Base-by-base conservation (phyloP, 345 rosid genomes). In the Jatropha curcas region DNA sequence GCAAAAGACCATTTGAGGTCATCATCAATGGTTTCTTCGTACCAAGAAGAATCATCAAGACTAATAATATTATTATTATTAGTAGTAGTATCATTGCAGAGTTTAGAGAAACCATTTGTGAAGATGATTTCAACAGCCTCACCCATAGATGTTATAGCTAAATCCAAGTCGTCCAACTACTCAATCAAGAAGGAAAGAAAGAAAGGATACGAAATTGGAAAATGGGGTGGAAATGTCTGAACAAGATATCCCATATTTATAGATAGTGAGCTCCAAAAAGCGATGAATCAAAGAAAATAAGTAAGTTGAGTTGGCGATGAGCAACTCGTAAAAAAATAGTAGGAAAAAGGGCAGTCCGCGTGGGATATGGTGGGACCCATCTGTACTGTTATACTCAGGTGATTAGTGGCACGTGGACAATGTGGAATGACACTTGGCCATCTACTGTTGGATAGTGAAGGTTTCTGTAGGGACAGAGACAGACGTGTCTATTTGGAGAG, bases 1-100 rank as follows among this genome's bases (percentile, higher is more conserved):
- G 93, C 92, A 76, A 92, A 94, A 20, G 95, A 92, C 98, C 98
- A 94, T 67, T 90, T 92, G 82, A 94, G 95, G 81, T 94, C 88
- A 27, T 88, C 93, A 68, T 92, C 95, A 34, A 94, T 85, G 75
- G 82, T 74, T 79, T 92, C 97, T 77, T 94, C 98, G 6, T 79
- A 94, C 98, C 98, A 94, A 57, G 77, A 67, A 55, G 86, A 78
- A 2, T 85, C 83, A 27, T 69, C 80, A n/a, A n/a, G n/a, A n/a
- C n/a, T n/a, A n/a, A n/a, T n/a, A n/a, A n/a, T n/a, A n/a, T n/a
- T n/a, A n/a, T n/a, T n/a, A 56, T 75, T 64, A 66, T 67, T 71
- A 59, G 82, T 83, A 56, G 2, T 50, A n/a, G 75, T 75, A 57
- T 81, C 88, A 66, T 78, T 83, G 78, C 81, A 82, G 43, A 79